Evolutionary conservation across 2,329 filamentous ascomycete genomes (phyloP), one percentile per base, ranked within the genome.

Genomic region (Arthroderma sp.): DNA sequence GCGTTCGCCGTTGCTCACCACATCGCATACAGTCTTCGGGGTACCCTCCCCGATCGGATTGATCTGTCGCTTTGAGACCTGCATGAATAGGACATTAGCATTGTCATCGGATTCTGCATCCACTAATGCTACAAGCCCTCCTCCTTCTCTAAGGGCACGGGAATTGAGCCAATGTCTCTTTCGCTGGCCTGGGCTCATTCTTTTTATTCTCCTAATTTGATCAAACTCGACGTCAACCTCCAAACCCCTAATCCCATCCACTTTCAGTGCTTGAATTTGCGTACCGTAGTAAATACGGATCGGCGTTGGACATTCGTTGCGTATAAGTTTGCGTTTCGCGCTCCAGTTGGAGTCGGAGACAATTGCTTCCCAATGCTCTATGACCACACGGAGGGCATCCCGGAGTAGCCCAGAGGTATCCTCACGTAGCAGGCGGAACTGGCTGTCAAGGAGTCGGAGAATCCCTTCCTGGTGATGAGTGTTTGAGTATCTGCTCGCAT

Each of bases 361-460:
- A 22, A 22, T 22, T 22, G 15, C 3, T 22, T 22, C 15, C 15
- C 15, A 22, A 22, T 22, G 32, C n/a, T 42, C 22, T 6, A 71
- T 56, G 40, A 69, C 60, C 27, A 63, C 50, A 34, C 63, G 61
- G 2, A 74, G 66, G 1, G 66, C 66, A 50, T 76, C 70, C 33
- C 71, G 63, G 4, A 78, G 59, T 46, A 74, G 68, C 0, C 72
- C 72, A 2, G 77, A 61, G 0, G 69, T 74, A 50, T 78, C 74
- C 55, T 77, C 71, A 2, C 74, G 65, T 1, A 77, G 54, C 1
- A 78, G 65, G 10, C 75, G 67, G 40, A 78, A 78, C 44, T 77
- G 68, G 44, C 68, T 62, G 54, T 78, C 74, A 0, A 78, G 54
- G 1, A 73, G 64, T 2, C 73, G 71, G 4, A 55, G 57, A 7